Evolutionary conservation across 805 yeast genomes (phyloP).

Genomic region (Wickerhamomyces ciferrii): DNA sequence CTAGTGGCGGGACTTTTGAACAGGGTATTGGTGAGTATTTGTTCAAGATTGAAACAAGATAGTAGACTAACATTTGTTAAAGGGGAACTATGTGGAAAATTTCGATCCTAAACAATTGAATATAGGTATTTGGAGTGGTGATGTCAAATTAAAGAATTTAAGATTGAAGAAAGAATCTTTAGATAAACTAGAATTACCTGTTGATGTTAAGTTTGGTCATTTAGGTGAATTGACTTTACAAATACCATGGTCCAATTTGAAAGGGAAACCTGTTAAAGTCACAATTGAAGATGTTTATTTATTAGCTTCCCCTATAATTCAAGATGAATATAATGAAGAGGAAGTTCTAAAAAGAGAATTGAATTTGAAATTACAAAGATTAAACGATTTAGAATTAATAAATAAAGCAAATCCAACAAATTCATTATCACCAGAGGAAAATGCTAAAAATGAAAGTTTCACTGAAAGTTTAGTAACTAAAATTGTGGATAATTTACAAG

Average conservation of each 20-base stretch:
- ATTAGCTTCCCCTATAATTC: constrained; percentile 69
- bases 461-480: constrained; percentile 85
- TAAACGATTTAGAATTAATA: constrained; percentile 56
- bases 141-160: constrained; percentile 77
- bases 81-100: constrained; percentile 80
- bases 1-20: constrained; percentile 59
- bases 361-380: constrained; percentile 56
- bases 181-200: constrained; percentile 79
- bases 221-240: constrained; percentile 84
- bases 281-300: constrained; percentile 82
- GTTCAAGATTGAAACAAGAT: too few species aligned
- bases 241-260: constrained; percentile 95
- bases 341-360: constrained; percentile 60
- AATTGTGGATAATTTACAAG: constrained; percentile 87
- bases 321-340: constrained; percentile 45
- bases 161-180: constrained; percentile 82
- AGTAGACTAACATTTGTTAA: constrained; percentile 6
- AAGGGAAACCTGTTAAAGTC: constrained; percentile 87
- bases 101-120: constrained; percentile 94
- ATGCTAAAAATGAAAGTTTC: constrained; percentile 67
- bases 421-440: constrained; percentile 28
- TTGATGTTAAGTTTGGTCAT: constrained; percentile 85
- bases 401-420: constrained; percentile 38
- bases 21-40: constrained; percentile 39
- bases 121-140: constrained; percentile 97